Base-by-base conservation (phyloP, 495 filamentous ascomycete genomes). In the Penicillium daleae region DNA sequence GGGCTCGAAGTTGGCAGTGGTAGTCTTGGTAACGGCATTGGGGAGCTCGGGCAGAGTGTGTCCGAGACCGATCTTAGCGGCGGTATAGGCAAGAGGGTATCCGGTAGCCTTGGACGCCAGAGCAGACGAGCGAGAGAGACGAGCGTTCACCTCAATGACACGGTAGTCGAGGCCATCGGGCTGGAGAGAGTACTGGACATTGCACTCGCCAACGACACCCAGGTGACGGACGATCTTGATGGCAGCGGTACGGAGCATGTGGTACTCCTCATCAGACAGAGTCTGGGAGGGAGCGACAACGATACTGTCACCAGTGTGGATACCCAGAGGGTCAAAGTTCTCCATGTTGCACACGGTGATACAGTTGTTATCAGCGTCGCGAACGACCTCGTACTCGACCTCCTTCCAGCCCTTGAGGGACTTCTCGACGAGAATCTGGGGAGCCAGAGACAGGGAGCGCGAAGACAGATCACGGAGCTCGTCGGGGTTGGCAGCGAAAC, bases 331-430 rank as follows among this genome's bases (percentile, higher is more conserved):
- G 72, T 98, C 94, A 72, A 98, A 98, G 80, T 98, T 98, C 81
- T 98, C 94, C 94, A 98, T 98, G 81, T 98, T 98, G 83, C 94
- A 98, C 49, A 98, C 94, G 19, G 94, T 98, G 67, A 98, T 97
- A 76, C 95, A 97, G 81, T 98, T 98, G 83, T 97, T 95, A 67
- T 87, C 84, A 49, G 89, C 90, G 76, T 98, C 94, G 60, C 94
- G 88, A 39, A 98, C 94, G 35, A 98, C 94, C 75, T 98, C 94
- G 72, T 98, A 98, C 75, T 98, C 94, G 57, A 97, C 90, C 77
- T 98, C 94, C 79, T 98, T 98, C 94, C 94, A 99, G 68, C 94
- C 94, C 80, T 97, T 97, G 53, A 99, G 87, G n/a, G 93, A 97
- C 81, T 99, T 99, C 83, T 99, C 94, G 46, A 99, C 93, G 64